Conservation (phyloP, 805 yeast species). For the Teunomyces lycoperdinae region DNA sequence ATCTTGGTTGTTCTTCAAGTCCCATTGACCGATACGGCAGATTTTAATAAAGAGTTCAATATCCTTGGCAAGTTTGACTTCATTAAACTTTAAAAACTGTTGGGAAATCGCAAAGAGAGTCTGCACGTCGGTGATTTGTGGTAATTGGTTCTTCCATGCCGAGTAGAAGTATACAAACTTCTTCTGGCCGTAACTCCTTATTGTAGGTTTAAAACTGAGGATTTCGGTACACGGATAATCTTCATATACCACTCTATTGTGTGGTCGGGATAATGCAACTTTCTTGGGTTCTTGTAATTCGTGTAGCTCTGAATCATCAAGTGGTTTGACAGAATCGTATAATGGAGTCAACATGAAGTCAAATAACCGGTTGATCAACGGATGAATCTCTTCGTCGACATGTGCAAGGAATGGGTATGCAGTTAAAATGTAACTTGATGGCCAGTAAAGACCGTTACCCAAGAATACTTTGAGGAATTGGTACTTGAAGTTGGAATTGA, state of each 20-base stretch:
- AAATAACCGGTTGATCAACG: constrained; percentile 48
- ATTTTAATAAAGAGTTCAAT: constrained; percentile 52
- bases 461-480: constrained; percentile 53
- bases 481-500: constrained; percentile 21
- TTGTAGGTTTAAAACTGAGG: constrained; percentile 31
- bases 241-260: constrained; percentile 27
- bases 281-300: constrained; percentile 21
- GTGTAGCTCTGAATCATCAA: constrained; percentile 16
- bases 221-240: constrained; percentile 15
- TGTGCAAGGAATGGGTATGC: constrained; percentile 60
- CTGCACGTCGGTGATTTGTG: constrained; percentile 33
- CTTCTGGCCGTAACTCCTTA: constrained; percentile 21
- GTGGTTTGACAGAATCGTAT: constrained; percentile 23
- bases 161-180: constrained; percentile 41
- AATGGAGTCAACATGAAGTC: constrained; percentile 51
- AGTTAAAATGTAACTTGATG: constrained; percentile 56
- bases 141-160: constrained; percentile 47
- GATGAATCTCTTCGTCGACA: constrained; percentile 48
- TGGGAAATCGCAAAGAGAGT: constrained; percentile 49
- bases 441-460: constrained; percentile 58
- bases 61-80: constrained; percentile 51
- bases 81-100: constrained; percentile 51
- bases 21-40: constrained; percentile 54
- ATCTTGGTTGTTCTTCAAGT: constrained; percentile 22
- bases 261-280: constrained; percentile 22